Base-by-base conservation (phyloP, 129 eudicot genomes). In the Scalesia atractyloides region DNA sequence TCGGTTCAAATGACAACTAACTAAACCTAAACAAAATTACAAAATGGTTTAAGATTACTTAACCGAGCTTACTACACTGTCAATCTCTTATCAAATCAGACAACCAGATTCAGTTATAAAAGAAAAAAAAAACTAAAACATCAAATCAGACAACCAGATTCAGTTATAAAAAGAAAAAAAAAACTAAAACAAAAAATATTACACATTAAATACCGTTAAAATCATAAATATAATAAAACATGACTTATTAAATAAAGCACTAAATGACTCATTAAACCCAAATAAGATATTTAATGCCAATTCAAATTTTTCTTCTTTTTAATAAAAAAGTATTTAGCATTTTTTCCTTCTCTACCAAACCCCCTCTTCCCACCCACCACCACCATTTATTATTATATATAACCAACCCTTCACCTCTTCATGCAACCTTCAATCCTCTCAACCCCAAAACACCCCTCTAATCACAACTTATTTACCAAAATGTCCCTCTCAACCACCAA, bases 401-500 rank as follows among this genome's bases (percentile, higher is more conserved):
- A 30, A 30, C 34, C 34, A 60, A 39, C 41, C 57, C 26, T 7
- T 30, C 64, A 14, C 19, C 75, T 20, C 53, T 14, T 57, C 67
- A 74, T 51, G 19, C 18, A 54, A 24, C 34, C 9, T 64, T 54
- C 16, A 59, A 12, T 0, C 16, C 30, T 8, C 65, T 37, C 34
- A 30, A 30, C 4, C 4, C 34, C 57, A 64, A 73, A n/a, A 66
- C 22, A 76, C 68, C 63, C 68, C 37, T 8, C 12, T 8, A 24
- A 44, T 14, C 41, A 26, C 66, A 17, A 44, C n/a, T 46, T 15
- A 57, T n/a, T 57, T 60, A 59, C 74, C 3, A 68, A 68, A 69
- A 76, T 76, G 81, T 53, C 81, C 30, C 79, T 79, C 54, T 74
- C 79, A 17, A 16, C 52, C 50, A 53, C 81, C 36, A 83, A 79